phyloP scores from a whole-genome alignment of 768 basidiomycete species.

The Tylopilus rubrobrunneus region DNA sequence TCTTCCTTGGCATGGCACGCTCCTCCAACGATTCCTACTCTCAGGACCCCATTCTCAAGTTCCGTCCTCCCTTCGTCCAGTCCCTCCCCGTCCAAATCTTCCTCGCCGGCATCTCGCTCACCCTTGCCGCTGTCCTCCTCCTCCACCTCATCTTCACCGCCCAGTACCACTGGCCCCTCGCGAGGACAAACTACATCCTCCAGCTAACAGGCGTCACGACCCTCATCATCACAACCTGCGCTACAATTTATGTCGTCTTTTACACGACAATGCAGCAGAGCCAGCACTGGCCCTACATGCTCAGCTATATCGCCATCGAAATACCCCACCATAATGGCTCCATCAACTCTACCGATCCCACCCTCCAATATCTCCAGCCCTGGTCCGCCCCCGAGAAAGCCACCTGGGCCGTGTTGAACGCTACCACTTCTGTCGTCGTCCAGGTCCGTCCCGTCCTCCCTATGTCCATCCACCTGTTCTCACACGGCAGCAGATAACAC shows the following conservation, averaged over 20 bases:
- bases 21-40: slow-evolving; percentile 9
- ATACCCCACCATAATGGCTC: slow-evolving; percentile 37
- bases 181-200: slow-evolving; percentile 86
- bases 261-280: slow-evolving; percentile 56
- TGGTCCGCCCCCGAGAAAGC: slow-evolving; percentile 69
- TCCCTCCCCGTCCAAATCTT: slow-evolving; percentile 91
- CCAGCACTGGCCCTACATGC: slow-evolving; percentile 90
- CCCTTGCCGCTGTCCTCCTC: slow-evolving; percentile 79
- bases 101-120: slow-evolving; percentile 78
- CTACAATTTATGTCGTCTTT: slow-evolving; percentile 75
- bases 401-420: slow-evolving; percentile 87
- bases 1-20: slow-evolving; percentile 24
- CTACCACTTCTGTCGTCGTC: slow-evolving; percentile 75
- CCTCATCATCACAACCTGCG: slow-evolving; percentile 72
- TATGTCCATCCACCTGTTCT: neutral
- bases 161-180: slow-evolving; percentile 94
- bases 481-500: slow-evolving; percentile 64
- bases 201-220: slow-evolving; percentile 82
- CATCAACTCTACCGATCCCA: slow-evolving; percentile 19
- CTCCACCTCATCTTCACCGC: slow-evolving; percentile 93
- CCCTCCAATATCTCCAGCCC: slow-evolving; percentile 16
- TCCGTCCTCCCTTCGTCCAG: slow-evolving; percentile 76
- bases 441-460: slow-evolving; percentile 62
- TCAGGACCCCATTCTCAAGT: slow-evolving; percentile 72
- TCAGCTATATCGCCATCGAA: slow-evolving; percentile 82